Base-by-base conservation (phyloP, 2,329 filamentous ascomycete species). In the Nothophoma quercina region DNA sequence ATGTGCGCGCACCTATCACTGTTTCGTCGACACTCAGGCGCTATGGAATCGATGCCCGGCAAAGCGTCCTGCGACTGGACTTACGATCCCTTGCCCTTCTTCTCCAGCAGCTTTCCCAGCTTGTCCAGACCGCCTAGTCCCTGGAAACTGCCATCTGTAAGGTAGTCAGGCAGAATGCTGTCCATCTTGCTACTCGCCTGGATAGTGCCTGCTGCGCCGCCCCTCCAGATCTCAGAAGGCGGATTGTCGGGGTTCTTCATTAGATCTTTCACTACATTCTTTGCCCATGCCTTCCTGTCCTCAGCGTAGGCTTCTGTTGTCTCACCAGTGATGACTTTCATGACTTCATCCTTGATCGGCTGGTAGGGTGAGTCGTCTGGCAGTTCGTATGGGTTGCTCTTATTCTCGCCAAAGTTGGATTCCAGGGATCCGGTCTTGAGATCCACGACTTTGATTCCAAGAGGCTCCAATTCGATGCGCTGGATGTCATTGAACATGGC, bases 401-500 rank as follows among this genome's bases (percentile, higher is more conserved):
- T 47, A 25, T 57, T 57, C 18, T 46, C 36, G 38, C 40, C 41
- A 19, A 57, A 55, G n/a, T 51, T 50, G 22, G 51, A 55, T 21
- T 54, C 51, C 32, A 67, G 44, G 12, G 38, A 52, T 2, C 63
- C 63, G 3, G 62, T 55, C 18, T 64, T 56, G 19, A 66, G 32
- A 2, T 62, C 60, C 7, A 65, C 33, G n/a, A 68, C 64, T n/a
- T 50, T 53, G 26, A 68, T 51, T 4, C 58, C 64, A 2, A 68
- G 53, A 0, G 64, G 62, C n/a, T 46, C 55, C 1, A 68, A 26
- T 34, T 68, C 64, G 10, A 66, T 34, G 16, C 65, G 60, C 26
- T 62, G 51, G 8, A 46, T 58, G 28, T 67, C 64, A 29, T 51
- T 51, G 43, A 70, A 61, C 62, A 68, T 68, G 28, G 70, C 67